These are phyloP conservation scores for Diutina mesorugosa DNA, from an alignment of 1,139 yeast genomes.

Conservation along the genomic window DNA sequence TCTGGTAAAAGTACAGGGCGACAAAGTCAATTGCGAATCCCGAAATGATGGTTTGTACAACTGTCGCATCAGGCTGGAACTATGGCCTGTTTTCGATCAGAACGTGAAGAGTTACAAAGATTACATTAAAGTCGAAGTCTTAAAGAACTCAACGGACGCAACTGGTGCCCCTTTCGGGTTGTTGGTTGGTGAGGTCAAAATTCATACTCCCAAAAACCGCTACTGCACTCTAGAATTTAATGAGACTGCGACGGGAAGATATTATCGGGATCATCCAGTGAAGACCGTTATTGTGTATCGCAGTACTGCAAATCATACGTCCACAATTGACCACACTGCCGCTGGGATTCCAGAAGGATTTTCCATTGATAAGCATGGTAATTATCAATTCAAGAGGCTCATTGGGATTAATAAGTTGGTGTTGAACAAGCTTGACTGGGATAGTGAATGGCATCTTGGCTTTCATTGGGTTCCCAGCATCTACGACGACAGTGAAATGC, in stretches of 20 bases:
- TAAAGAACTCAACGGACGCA: constrained; percentile 34
- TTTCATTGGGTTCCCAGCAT: constrained; percentile 71
- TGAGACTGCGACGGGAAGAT: constrained; percentile 17
- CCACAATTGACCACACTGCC: constrained; percentile 4
- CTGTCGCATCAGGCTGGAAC: constrained; percentile 38
- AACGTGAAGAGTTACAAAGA: constrained; percentile 23
- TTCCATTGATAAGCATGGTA: constrained; percentile 37
- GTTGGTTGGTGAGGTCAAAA: constrained; percentile 45
- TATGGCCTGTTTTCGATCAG: constrained; percentile 39
- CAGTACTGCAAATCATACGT: constrained; percentile 13
- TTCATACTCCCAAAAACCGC: constrained; percentile 50
- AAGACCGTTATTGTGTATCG: constrained; percentile 40
- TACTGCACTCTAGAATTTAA: constrained; percentile 50
- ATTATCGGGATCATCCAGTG: constrained; percentile 34
- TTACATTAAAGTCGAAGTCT: constrained; percentile 34
- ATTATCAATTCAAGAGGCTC: constrained; percentile 36
- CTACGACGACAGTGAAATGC: constrained; percentile 28
- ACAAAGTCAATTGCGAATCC: constrained; percentile 19
- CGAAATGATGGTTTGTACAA: constrained; percentile 33
- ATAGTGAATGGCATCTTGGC: constrained; percentile 43
- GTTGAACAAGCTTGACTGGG: constrained; percentile 55
- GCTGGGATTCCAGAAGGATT: constrained; percentile 33
- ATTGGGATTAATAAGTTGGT: constrained; percentile 52
- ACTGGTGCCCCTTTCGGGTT: constrained; percentile 49
- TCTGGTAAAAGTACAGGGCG: constrained; percentile 30